These are phyloP conservation scores for Diaporthe citriasiana DNA, from an alignment of 2,329 filamentous ascomycete genomes.

Conservation along the genomic window DNA sequence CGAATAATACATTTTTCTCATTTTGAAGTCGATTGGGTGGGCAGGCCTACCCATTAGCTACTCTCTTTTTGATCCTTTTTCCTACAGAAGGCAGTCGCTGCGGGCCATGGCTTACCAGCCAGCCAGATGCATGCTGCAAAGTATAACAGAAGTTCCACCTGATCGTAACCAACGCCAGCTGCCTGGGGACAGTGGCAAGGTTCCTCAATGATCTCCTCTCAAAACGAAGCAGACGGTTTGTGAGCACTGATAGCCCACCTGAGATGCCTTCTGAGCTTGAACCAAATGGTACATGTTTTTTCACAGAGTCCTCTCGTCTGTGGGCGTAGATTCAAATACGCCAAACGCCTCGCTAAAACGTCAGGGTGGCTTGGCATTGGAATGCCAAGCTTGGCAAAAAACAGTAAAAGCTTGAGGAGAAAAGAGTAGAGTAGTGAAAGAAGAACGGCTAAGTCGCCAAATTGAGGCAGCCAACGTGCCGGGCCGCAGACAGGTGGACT, in stretches of 20 bases:
- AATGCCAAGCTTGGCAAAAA: neutral
- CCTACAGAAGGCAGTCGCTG: neutral
- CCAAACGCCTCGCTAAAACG: constrained; percentile 35
- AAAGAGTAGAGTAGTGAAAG: neutral
- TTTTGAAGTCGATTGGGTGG: neutral
- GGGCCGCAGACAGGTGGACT: neutral
- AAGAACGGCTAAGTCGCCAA: neutral
- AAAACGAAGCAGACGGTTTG: neutral
- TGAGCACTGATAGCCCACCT: neutral
- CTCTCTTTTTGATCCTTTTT: neutral
- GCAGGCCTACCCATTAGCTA: neutral
- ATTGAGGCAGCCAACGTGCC: neutral
- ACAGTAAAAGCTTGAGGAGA: neutral
- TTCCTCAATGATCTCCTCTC: neutral
- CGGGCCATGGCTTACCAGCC: neutral
- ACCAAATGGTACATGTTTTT: neutral
- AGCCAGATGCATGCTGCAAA: neutral
- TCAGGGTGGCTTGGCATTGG: neutral
- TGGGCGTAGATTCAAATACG: neutral
- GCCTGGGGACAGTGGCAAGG: neutral
- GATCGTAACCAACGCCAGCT: neutral
- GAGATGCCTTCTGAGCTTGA: neutral
- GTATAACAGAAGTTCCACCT: neutral
- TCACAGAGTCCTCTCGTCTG: neutral
- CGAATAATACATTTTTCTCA: neutral